Evolutionary conservation across 176 grass and related monocot genomes (phyloP).

Genomic region (Oryza punctata): DNA sequence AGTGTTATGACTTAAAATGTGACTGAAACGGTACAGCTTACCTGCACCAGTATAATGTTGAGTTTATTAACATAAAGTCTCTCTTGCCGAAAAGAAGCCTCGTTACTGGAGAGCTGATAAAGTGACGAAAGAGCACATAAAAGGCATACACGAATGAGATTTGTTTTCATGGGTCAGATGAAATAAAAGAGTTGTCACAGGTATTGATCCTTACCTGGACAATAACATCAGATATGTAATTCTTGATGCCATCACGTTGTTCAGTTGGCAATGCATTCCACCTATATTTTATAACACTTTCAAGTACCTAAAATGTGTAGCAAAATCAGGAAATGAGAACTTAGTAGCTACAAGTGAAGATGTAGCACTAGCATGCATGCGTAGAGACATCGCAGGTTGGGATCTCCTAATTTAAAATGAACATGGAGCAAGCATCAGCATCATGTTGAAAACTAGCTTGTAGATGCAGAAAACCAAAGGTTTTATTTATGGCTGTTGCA

Average conservation of each 20-base stretch:
- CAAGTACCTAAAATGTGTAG: conserved; percentile 71
- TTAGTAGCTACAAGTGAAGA: background rate
- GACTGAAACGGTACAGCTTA: conserved; percentile 40
- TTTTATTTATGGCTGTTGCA: background rate
- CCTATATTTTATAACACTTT: conserved; percentile 99
- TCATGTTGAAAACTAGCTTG: background rate
- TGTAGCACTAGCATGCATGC: background rate
- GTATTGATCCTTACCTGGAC: conserved; percentile 62
- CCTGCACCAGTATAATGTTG: conserved; percentile 98
- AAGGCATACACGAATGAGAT: background rate
- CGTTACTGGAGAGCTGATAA: conserved; percentile 87
- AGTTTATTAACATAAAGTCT: conserved; percentile 99
- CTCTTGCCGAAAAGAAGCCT: conserved; percentile 87
- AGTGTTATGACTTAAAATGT: background rate
- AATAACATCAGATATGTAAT: conserved; percentile 97
- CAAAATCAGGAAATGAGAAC: conserved; percentile 29
- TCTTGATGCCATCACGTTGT: conserved; percentile 98
- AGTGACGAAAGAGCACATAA: conserved; percentile 7
- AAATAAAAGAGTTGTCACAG: background rate
- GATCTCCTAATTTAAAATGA: background rate
- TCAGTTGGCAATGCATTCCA: conserved; percentile 94
- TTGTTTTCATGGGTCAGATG: conserved; percentile 25
- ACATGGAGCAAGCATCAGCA: conserved; percentile 3
- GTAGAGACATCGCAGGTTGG: background rate
- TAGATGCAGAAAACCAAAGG: background rate